Evolutionary conservation across 2,329 filamentous ascomycete genomes (phyloP).

Genomic region (Aspergillaceae sp.): DNA sequence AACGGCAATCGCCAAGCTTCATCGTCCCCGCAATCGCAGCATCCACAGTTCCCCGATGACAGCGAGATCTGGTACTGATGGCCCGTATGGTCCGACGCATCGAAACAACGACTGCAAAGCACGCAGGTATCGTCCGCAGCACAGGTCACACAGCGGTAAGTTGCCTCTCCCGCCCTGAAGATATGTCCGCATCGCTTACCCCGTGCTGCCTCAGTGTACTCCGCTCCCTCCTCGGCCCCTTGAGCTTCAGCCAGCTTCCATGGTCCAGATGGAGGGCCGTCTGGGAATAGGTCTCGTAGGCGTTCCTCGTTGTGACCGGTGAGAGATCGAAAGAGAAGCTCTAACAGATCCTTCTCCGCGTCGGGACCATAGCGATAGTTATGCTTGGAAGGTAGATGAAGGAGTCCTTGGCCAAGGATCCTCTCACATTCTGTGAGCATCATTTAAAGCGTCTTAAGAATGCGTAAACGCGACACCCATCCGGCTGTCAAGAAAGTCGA

Average conservation of each 20-base stretch:
- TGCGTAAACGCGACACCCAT: constrained; percentile 17
- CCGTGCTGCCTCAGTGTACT: constrained; percentile 84
- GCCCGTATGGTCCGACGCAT: constrained; percentile 86
- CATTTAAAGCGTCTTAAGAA: constrained; percentile 19
- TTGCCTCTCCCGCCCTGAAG: constrained; percentile 87
- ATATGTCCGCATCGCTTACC: constrained; percentile 96
- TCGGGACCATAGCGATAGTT: constrained; percentile 65
- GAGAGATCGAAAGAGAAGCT: constrained; percentile 78
- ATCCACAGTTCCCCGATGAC: constrained; percentile 84
- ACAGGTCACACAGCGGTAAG: constrained; percentile 90
- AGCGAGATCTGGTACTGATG: constrained; percentile 86
- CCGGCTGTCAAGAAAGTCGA: constrained; percentile 11
- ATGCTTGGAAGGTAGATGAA: constrained; percentile 65
- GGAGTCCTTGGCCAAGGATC: constrained; percentile 74
- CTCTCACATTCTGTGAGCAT: constrained; percentile 55
- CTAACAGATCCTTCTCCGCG: constrained; percentile 63
- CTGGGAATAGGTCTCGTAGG: constrained; percentile 71
- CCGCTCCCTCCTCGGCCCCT: constrained; percentile 83
- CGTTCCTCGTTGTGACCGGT: constrained; percentile 66
- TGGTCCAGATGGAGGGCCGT: constrained; percentile 54
- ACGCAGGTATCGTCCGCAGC: constrained; percentile 92
- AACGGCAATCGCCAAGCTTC: constrained; percentile 88
- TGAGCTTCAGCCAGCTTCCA: constrained; percentile 82
- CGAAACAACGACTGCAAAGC: constrained; percentile 87
- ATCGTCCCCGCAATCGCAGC: constrained; percentile 92